These are phyloP conservation scores for Alternaria atra DNA, from an alignment of 2,329 filamentous ascomycete genomes.

Conservation along the genomic window DNA sequence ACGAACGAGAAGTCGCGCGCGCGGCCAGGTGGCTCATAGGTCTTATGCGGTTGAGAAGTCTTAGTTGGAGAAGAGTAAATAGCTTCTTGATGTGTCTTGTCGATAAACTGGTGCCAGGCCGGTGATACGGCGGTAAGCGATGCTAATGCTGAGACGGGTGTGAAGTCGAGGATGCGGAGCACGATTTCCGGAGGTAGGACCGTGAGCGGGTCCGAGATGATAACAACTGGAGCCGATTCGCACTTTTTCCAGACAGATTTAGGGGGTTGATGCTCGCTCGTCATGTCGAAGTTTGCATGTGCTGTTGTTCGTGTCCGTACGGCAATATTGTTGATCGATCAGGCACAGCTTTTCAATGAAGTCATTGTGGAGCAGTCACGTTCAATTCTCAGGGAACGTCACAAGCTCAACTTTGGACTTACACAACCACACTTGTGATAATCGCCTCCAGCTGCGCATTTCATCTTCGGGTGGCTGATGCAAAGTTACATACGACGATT, in stretches of 20 bases:
- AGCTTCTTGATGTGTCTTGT: conserved; percentile 9
- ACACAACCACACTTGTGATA: not conserved
- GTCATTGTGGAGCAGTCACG: conserved; percentile 20
- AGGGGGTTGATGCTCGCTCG: not conserved
- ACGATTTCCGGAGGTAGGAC: conserved; percentile 15
- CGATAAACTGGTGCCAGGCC: conserved; percentile 18
- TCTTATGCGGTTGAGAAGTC: conserved; percentile 3
- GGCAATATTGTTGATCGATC: conserved; percentile 1
- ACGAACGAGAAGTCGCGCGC: conserved; percentile 9
- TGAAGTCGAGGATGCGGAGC: conserved; percentile 18
- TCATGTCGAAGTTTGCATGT: not conserved
- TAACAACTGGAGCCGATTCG: not conserved
- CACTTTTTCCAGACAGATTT: not conserved
- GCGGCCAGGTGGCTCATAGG: not conserved
- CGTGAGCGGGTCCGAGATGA: conserved; percentile 12
- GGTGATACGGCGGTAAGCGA: conserved; percentile 9
- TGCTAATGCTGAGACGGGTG: conserved; percentile 8
- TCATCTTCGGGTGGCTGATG: not conserved
- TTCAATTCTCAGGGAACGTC: not conserved
- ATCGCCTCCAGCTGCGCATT: not conserved
- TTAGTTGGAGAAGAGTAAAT: conserved; percentile 13
- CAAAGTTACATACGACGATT: not conserved
- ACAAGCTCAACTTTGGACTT: not conserved
- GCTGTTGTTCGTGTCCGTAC: conserved; percentile 5
- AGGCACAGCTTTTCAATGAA: conserved; percentile 13